Base-by-base conservation (phyloP, 805 yeast species). In the Candida cerambycidarum region DNA sequence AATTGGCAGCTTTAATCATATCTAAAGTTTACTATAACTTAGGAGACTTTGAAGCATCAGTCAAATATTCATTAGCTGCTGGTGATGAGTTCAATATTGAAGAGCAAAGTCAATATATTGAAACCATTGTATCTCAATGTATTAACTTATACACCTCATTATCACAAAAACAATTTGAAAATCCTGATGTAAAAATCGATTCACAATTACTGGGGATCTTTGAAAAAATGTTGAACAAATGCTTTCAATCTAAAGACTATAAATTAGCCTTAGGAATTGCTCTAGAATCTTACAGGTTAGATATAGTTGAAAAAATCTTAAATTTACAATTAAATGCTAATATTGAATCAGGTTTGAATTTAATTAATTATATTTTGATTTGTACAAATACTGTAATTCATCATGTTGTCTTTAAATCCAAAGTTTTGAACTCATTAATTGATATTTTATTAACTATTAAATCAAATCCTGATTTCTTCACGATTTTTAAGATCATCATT, bases 71-170 rank as follows among this genome's bases (percentile, higher is more conserved):
- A 2, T 75, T 93, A 33, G 83, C 80, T 24, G 92, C 98, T 15
- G 97, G 87, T 23, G 75, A 80, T 19, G 81, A 79, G 56, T 89
- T 93, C 61, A 77, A 90, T 62, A 70, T 89, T 39, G 71, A 79
- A 45, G 89, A 85, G 54, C 72, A 77, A 46, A 77, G 88, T n/a
- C 95, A 92, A 66, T 93, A 79, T 65, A 85, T 85, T 46, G 96
- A 93, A 67, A 92, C 98, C 3, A 86, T 93, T 55, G 93, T 93
- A 19, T 86, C 96, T 18, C 88, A 90, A 61, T 89, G 97, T 63
- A 86, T 93, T 62, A 89, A 85, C 57, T 79, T 79, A 50, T 93
- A 93, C 63, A 85, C 85, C 48, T 65, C 71, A 32, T 71, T 76
- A 47, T 78, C 95, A 1, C 85, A 81, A 55, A 59, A 65, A 61